These are phyloP conservation scores for Sclerotinia spermophila DNA, from an alignment of 2,329 filamentous ascomycete species.

Conservation along the genomic window DNA sequence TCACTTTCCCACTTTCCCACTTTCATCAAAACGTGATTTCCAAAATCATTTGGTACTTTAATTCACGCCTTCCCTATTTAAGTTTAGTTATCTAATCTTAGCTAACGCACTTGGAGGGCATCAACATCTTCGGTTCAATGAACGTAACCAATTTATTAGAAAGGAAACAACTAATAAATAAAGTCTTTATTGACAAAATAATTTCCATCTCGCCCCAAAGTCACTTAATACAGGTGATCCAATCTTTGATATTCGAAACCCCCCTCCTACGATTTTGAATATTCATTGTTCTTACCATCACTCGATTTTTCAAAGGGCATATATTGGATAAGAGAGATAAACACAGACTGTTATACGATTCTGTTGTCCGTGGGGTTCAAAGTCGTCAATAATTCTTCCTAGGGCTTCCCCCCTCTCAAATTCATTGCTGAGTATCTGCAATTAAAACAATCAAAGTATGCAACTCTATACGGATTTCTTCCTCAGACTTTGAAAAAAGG, in stretches of 20 bases:
- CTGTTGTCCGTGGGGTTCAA: constrained; percentile 14
- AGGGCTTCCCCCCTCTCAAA: constrained; percentile 11
- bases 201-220: background rate
- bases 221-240: background rate
- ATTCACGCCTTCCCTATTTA: background rate
- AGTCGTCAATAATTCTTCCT: constrained; percentile 15
- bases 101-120: constrained; percentile 10
- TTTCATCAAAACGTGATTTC: constrained; percentile 3
- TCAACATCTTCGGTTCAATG: constrained; percentile 4
- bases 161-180: background rate
- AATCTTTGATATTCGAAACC: background rate
- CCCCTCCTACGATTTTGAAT: background rate
- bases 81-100: background rate
- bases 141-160: constrained; percentile 3
- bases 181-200: constrained; percentile 3
- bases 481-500: background rate
- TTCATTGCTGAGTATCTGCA: constrained; percentile 11
- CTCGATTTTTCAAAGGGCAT: background rate
- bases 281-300: background rate
- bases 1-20: background rate
- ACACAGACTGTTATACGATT: constrained; percentile 7
- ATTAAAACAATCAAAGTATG: constrained; percentile 13
- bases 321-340: constrained; percentile 13
- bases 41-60: background rate
- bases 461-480: background rate